These are phyloP conservation scores for Fusarium hostae DNA, from an alignment of 2,329 filamentous ascomycete genomes.

Conservation along the genomic window DNA sequence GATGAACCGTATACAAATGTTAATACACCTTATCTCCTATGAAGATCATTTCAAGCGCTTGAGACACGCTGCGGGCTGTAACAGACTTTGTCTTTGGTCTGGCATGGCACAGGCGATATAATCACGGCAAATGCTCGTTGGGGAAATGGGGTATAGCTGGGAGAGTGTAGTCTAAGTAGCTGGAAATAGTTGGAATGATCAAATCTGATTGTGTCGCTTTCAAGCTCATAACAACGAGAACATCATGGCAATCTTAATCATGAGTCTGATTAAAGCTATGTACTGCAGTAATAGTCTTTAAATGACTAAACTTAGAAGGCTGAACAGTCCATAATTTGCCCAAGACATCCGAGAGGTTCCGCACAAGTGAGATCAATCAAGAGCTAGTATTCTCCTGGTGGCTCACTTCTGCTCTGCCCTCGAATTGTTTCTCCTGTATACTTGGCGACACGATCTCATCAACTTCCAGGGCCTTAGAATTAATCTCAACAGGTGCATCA, in stretches of 20 bases:
- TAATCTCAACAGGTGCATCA: background rate
- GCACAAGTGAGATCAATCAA: background rate
- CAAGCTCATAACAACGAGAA: too few relatives aligned
- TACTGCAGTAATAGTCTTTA: background rate
- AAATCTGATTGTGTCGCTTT: rapidly evolving
- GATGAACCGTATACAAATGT: rapidly evolving
- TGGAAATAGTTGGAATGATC: background rate
- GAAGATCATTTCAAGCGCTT: too few relatives aligned
- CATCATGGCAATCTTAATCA: too few relatives aligned
- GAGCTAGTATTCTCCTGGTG: background rate
- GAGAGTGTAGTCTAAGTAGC: rapidly evolving
- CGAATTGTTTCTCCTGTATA: background rate
- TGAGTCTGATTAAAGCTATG: background rate
- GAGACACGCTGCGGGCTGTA: rapidly evolving
- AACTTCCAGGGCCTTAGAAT: background rate
- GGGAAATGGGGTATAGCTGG: too few relatives aligned
- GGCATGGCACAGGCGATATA: too few relatives aligned
- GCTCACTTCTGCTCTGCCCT: background rate
- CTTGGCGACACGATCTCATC: background rate
- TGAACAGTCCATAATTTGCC: rapidly evolving
- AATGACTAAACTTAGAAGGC: too few relatives aligned
- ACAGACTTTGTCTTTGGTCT: background rate
- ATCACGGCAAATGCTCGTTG: too few relatives aligned
- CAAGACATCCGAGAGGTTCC: background rate
- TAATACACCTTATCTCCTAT: too few relatives aligned